Conservation (phyloP, 2,329 filamentous ascomycete species). For the Pseudogymnoascus sp. region DNA sequence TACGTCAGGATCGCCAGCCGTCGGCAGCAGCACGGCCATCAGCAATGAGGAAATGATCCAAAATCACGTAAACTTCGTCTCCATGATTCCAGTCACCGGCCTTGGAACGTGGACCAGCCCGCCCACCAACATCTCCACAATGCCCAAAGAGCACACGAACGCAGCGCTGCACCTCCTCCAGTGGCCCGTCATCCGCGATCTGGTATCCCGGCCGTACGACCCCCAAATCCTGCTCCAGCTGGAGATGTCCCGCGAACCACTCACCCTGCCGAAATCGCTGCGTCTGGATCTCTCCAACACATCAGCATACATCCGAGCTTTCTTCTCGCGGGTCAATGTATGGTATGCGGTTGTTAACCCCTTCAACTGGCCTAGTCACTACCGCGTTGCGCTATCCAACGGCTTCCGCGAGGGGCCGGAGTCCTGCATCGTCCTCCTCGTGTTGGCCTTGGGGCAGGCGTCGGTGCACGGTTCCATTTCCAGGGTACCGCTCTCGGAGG, state of each 20-base stretch:
- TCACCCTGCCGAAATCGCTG: conserved; percentile 56
- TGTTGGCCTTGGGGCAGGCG: conserved; percentile 69
- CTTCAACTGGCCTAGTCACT: conserved; percentile 69
- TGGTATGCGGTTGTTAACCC: conserved; percentile 85
- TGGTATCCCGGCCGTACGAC: conserved; percentile 70
- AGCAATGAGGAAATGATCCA: conserved; percentile 50
- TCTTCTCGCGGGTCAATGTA: conserved; percentile 72
- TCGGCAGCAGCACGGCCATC: conserved; percentile 54
- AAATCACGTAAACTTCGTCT: conserved; percentile 39
- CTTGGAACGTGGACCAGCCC: conserved; percentile 62
- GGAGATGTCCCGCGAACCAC: conserved; percentile 70
- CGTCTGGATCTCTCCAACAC: conserved; percentile 67
- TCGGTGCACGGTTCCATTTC: conserved; percentile 70
- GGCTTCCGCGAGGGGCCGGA: conserved; percentile 72
- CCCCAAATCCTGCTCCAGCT: conserved; percentile 74
- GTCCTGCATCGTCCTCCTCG: conserved; percentile 72
- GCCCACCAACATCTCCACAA: conserved; percentile 66
- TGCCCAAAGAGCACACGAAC: conserved; percentile 79
- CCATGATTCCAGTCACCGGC: conserved; percentile 52
- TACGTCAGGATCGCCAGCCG: conserved; percentile 54
- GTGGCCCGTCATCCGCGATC: conserved; percentile 70
- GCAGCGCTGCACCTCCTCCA: conserved; percentile 70
- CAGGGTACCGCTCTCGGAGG: conserved; percentile 56
- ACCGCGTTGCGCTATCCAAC: conserved; percentile 64
- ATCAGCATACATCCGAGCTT: conserved; percentile 66